phyloP scores from a whole-genome alignment of 192 early-diverging fungal species.

The Paraglomus occultum region DNA sequence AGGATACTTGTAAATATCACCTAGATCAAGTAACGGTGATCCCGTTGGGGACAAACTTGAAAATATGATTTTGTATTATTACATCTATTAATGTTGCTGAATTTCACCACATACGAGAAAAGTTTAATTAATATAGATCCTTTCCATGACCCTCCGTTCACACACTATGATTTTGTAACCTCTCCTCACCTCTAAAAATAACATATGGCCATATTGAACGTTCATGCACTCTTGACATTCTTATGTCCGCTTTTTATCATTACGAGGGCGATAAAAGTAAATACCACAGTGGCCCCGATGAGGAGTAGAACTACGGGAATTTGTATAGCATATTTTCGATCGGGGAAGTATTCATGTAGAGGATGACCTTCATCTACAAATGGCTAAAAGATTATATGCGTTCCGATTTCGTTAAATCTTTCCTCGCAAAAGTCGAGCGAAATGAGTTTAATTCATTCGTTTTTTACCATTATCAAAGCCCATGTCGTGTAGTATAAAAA shows the following conservation, averaged over 20 bases:
- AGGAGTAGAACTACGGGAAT: conserved; percentile 81
- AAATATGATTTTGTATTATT: no score
- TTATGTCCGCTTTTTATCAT: conserved; percentile 80
- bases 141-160: no score
- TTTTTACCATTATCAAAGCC: conserved; percentile 79
- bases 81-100: no score
- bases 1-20: no score
- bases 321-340: conserved; percentile 82
- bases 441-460: background rate
- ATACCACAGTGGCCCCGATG: conserved; percentile 70
- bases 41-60: no score
- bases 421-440: background rate
- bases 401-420: background rate
- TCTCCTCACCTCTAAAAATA: no score
- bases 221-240: conserved; percentile 62
- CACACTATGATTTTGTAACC: no score
- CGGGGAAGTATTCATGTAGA: conserved; percentile 74
- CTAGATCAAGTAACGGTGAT: no score
- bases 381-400: conserved; percentile 50
- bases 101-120: no score
- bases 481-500: conserved; percentile 90
- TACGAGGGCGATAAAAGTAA: conserved; percentile 78
- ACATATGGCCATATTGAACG: no score
- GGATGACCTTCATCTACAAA: conserved; percentile 79
- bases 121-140: no score